Conservation (phyloP, 2,329 filamentous ascomycete genomes). For the Cercospora sp. region DNA sequence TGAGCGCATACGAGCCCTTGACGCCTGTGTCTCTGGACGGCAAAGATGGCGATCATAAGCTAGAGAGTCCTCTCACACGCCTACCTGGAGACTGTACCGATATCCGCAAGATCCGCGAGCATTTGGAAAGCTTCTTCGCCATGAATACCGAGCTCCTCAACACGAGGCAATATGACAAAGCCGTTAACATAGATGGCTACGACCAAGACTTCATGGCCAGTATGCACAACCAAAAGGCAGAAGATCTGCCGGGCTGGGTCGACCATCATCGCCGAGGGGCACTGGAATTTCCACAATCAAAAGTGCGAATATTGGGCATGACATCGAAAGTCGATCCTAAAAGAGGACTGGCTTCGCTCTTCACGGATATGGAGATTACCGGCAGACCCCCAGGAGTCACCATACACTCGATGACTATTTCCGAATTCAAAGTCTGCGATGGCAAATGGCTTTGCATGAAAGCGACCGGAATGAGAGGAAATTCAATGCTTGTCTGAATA, state of each 20-base stretch:
- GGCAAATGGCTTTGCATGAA: conserved; percentile 7
- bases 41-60: conserved; percentile 2
- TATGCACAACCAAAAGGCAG: conserved; percentile 12
- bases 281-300: background rate
- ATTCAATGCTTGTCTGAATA: background rate
- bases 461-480: conserved; percentile 7
- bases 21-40: conserved; percentile 7
- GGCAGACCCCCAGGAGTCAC: background rate
- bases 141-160: conserved; percentile 5
- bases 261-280: conserved; percentile 5
- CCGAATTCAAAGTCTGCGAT: conserved; percentile 8
- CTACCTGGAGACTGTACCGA: conserved; percentile 1
- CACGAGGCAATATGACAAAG: conserved; percentile 1
- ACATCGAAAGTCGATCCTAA: background rate
- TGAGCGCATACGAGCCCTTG: conserved; percentile 1
- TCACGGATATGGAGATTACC: conserved; percentile 4
- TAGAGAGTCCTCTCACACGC: conserved; percentile 3
- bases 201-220: background rate
- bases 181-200: background rate
- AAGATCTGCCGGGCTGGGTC: background rate
- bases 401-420: conserved; percentile 7
- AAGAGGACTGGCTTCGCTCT: conserved; percentile 1
- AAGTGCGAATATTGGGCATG: conserved; percentile 3
- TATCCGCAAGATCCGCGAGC: background rate
- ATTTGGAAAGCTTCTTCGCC: conserved; percentile 2